Percentiles rank a stretch among this genome's conserved stretches.
phyloP scores from a whole-genome alignment of 2,329 filamentous ascomycete genomes.

The Fusarium equiseti region DNA sequence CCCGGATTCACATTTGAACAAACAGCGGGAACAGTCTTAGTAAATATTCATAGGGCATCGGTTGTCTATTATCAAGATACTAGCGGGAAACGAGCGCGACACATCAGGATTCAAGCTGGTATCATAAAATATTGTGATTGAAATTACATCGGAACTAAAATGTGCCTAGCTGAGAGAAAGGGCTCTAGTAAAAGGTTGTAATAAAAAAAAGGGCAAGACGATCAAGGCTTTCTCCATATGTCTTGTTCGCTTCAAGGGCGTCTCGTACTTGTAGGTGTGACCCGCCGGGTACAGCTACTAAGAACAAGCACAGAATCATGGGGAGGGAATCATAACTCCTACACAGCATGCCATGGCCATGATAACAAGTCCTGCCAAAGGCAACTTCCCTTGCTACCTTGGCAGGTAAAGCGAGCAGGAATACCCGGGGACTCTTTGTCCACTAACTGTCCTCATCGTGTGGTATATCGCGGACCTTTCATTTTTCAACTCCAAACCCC shows the following conservation, averaged over 20 bases:
- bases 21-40: slow-evolving; percentile 9
- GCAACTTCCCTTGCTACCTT: slow-evolving; percentile 23
- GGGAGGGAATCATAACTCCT: slow-evolving; percentile 47
- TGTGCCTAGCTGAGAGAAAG: slow-evolving; percentile 52
- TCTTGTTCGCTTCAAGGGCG: slow-evolving; percentile 45
- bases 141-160: slow-evolving; percentile 63
- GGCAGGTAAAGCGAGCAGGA: slow-evolving; percentile 42
- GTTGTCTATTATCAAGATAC: neutral
- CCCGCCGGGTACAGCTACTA: slow-evolving; percentile 41
- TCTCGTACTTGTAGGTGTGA: slow-evolving; percentile 40
- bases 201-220: slow-evolving; percentile 55
- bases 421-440: slow-evolving; percentile 49
- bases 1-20: slow-evolving; percentile 4
- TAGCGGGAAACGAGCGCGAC: slow-evolving; percentile 36
- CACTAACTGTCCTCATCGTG: slow-evolving; percentile 41
- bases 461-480: slow-evolving; percentile 51
- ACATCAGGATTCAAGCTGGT: slow-evolving; percentile 53
- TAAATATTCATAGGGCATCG: slow-evolving; percentile 2
- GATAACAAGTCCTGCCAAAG: slow-evolving; percentile 35
- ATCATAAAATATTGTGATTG: slow-evolving; percentile 59
- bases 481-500: slow-evolving; percentile 54
- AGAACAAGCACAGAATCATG: slow-evolving; percentile 42
- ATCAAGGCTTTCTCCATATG: slow-evolving; percentile 51
- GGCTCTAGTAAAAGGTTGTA: slow-evolving; percentile 51
- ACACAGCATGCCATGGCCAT: slow-evolving; percentile 43